A percentile compares a stretch with the other conserved stretches of the same genome.
Evolutionary conservation across 2,329 filamentous ascomycete genomes (phyloP).

Genomic region (Samsoniella hepiali): DNA sequence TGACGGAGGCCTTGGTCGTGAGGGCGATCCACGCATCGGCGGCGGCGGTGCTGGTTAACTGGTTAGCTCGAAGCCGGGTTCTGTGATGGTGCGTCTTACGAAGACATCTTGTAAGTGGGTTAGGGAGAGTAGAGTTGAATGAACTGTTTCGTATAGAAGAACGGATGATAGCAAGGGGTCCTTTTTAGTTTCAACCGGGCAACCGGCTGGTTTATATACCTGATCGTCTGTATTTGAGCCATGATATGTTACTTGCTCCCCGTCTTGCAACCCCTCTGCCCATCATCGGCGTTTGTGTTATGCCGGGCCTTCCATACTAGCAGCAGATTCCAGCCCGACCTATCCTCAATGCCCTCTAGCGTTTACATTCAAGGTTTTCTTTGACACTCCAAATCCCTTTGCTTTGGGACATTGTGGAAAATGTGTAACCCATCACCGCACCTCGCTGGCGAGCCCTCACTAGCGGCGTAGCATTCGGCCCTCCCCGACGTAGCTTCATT

Average conservation of each 20-base stretch:
- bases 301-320: neutral
- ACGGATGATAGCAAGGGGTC: neutral
- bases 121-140: neutral
- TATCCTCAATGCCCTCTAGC: too few species aligned
- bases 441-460: neutral
- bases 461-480: neutral
- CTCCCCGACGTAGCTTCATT: neutral
- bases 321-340: neutral
- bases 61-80: neutral
- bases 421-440: neutral
- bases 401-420: neutral
- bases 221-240: neutral
- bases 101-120: neutral
- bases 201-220: neutral
- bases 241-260: neutral
- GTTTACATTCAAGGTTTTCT: too few species aligned
- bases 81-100: neutral
- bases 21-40: neutral
- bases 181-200: neutral
- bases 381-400: too few species aligned
- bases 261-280: neutral
- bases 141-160: neutral
- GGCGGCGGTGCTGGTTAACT: neutral
- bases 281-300: neutral
- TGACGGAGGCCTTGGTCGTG: neutral